A percentile compares a stretch with the other conserved stretches of the same genome.
Conservation (phyloP, 177 flowering plant species). For the Vitis hybrid region DNA sequence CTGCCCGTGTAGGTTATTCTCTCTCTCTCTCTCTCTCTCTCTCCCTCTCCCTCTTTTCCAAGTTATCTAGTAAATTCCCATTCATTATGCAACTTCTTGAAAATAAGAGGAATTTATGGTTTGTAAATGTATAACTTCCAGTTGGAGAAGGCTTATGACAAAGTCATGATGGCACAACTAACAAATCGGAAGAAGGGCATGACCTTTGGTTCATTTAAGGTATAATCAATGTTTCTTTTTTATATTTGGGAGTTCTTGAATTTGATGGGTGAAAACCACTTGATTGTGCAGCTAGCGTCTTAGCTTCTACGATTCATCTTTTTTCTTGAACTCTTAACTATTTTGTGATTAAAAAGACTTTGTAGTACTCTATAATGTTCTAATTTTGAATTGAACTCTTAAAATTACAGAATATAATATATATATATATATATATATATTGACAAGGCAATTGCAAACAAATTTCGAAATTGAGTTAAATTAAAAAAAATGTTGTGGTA, state of each 20-base stretch:
- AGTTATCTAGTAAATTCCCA: neutral
- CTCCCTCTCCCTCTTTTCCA: neutral
- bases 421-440: too few relatives aligned
- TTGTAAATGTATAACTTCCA: constrained; percentile 27
- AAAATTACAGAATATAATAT: too few relatives aligned
- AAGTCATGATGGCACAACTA: constrained; percentile 85
- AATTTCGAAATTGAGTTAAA: too few relatives aligned
- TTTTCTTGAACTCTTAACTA: neutral
- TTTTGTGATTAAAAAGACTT: neutral
- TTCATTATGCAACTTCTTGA: neutral
- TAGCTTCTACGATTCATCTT: too few relatives aligned
- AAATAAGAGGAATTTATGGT: constrained; percentile 1
- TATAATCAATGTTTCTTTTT: constrained; percentile 22
- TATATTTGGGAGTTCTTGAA: neutral
- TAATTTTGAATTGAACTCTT: too few relatives aligned
- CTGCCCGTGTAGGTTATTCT: constrained; percentile 46
- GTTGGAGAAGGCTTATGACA: constrained; percentile 95
- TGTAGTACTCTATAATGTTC: too few relatives aligned
- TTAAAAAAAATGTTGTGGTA: too few relatives aligned
- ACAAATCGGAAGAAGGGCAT: constrained; percentile 80
- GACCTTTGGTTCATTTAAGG: constrained; percentile 84
- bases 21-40: constrained; percentile 9
- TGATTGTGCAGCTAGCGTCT: too few relatives aligned
- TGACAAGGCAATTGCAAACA: too few relatives aligned
- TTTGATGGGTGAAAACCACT: neutral